These are phyloP conservation scores for Globisporangium emineosum DNA, from an alignment of 352 stramenopile genomes.

Conservation along the genomic window DNA sequence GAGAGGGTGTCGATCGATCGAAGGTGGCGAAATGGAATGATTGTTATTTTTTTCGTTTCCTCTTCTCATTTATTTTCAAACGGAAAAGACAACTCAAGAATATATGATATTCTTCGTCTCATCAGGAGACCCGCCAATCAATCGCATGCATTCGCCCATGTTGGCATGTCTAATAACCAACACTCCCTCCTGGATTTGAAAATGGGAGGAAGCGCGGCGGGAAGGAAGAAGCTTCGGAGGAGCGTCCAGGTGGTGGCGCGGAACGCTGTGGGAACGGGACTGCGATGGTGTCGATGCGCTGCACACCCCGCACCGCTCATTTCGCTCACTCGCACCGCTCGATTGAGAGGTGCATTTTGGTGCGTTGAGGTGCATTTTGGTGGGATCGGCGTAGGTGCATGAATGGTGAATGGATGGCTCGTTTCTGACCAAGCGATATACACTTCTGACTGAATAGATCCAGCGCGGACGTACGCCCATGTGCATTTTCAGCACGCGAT, in stretches of 20 bases:
- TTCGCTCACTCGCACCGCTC: too few species aligned
- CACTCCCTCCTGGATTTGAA: too few species aligned
- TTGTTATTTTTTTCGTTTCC: conserved; percentile 1
- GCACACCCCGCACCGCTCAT: too few species aligned
- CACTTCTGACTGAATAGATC: conserved; percentile 2
- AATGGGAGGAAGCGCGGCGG: too few species aligned
- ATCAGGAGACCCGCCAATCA: background rate
- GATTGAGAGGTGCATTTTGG: too few species aligned
- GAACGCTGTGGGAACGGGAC: background rate
- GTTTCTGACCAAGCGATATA: conserved; percentile 11
- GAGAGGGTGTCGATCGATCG: background rate
- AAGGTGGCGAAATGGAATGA: background rate
- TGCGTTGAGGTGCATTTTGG: background rate
- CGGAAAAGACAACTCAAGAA: background rate
- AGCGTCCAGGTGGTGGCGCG: background rate
- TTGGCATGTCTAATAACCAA: background rate
- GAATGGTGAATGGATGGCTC: background rate
- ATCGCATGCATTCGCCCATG: background rate
- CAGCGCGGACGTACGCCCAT: background rate
- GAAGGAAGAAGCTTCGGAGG: background rate
- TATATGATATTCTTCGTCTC: too few species aligned
- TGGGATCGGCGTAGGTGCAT: background rate
- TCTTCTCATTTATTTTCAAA: background rate
- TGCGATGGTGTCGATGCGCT: too few species aligned
- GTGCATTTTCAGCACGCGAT: conserved; percentile 3